phyloP scores from a whole-genome alignment of 2,329 filamentous ascomycete species.

The Beauveria australis region DNA sequence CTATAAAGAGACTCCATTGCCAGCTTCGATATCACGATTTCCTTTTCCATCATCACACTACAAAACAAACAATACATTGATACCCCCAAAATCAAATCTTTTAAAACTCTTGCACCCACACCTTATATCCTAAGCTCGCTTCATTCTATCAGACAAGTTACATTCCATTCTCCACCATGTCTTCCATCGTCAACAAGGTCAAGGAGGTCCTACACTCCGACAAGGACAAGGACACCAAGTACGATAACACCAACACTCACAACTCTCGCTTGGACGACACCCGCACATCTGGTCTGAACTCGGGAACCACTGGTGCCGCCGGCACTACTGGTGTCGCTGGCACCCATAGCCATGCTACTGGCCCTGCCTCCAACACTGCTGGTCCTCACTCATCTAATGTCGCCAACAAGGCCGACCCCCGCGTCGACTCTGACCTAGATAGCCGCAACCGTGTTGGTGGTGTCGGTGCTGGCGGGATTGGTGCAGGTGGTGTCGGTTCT shows the following conservation, averaged over 20 bases:
- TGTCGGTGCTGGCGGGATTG: background rate
- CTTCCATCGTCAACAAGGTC: conserved; percentile 50
- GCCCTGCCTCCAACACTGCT: conserved; percentile 15
- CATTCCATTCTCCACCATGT: conserved; percentile 39
- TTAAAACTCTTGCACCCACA: background rate
- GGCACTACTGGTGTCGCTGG: conserved; percentile 9
- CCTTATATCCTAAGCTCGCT: background rate
- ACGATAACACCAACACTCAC: background rate
- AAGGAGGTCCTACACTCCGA: conserved; percentile 45
- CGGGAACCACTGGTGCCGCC: conserved; percentile 16
- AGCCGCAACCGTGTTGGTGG: conserved; percentile 19
- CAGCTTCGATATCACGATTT: conserved; percentile 1
- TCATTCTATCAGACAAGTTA: background rate
- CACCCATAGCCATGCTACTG: conserved; percentile 13
- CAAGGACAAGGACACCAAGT: conserved; percentile 24
- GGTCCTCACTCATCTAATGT: conserved; percentile 35
- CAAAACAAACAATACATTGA: conserved; percentile 8
- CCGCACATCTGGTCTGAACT: conserved; percentile 23
- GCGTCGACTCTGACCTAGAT: conserved; percentile 43
- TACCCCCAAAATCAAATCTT: conserved; percentile 4
- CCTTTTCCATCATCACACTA: conserved; percentile 15
- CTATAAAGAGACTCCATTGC: conserved; percentile 6
- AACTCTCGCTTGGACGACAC: conserved; percentile 29
- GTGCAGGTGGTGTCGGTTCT: too few species aligned
- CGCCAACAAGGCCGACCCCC: conserved; percentile 42